Evolutionary conservation across 495 filamentous ascomycete species (phyloP).

Genomic region (Neurospora sp.): DNA sequence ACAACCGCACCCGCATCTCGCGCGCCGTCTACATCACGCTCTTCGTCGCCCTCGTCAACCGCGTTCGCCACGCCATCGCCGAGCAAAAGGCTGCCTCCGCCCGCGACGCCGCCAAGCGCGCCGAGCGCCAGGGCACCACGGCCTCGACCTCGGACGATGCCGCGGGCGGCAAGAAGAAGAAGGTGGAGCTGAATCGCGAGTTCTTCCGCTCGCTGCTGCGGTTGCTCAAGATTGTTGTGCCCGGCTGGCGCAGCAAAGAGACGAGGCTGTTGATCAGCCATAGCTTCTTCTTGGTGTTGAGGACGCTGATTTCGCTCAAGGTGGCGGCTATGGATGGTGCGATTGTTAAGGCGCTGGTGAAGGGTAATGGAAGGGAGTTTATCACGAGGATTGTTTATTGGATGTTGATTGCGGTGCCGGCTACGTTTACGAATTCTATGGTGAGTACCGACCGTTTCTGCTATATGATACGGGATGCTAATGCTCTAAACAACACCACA

Average conservation of each 20-base stretch:
- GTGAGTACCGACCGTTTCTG: slow-evolving; percentile 35
- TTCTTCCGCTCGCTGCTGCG: slow-evolving; percentile 82
- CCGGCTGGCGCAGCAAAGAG: slow-evolving; percentile 83
- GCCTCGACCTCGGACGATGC: slow-evolving; percentile 25
- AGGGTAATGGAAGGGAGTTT: slow-evolving; percentile 86
- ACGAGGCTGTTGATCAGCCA: slow-evolving; percentile 76
- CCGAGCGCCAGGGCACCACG: no score
- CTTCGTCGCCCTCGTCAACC: slow-evolving; percentile 76
- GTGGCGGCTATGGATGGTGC: slow-evolving; percentile 92
- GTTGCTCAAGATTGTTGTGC: slow-evolving; percentile 77
- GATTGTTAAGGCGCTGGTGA: slow-evolving; percentile 81
- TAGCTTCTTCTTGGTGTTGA: slow-evolving; percentile 65
- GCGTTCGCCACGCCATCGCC: slow-evolving; percentile 80
- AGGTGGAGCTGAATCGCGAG: slow-evolving; percentile 87
- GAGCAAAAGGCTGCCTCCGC: slow-evolving; percentile 82
- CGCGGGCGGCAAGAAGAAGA: slow-evolving; percentile 49
- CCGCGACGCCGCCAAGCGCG: no score
- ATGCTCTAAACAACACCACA: slow-evolving; percentile 20
- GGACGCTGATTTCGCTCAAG: slow-evolving; percentile 87
- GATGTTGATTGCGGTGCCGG: slow-evolving; percentile 97
- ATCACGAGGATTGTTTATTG: slow-evolving; percentile 87
- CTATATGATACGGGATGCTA: background rate
- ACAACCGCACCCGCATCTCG: slow-evolving; percentile 80
- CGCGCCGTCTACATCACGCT: slow-evolving; percentile 88
- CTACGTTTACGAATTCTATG: slow-evolving; percentile 99